phyloP scores from a whole-genome alignment of 768 basidiomycete genomes.

The Ramaria sp. region DNA sequence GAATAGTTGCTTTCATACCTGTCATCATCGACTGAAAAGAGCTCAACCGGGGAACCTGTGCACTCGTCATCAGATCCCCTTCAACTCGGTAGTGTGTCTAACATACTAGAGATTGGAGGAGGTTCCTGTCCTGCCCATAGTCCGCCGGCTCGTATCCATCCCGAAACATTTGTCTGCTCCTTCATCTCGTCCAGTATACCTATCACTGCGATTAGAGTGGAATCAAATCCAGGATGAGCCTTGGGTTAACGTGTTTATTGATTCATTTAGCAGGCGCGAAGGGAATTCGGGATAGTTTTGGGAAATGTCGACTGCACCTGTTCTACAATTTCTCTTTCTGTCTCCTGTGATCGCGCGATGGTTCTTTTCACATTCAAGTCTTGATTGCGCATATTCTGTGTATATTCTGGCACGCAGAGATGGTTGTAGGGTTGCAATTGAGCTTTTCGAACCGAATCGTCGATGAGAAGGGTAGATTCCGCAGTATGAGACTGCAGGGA shows the following conservation, averaged over 20 bases:
- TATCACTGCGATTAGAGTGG: constrained; percentile 51
- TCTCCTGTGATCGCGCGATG: not conserved
- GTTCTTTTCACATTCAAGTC: not conserved
- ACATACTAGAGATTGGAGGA: not conserved
- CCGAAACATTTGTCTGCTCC: constrained; percentile 50
- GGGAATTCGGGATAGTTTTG: too few relatives aligned
- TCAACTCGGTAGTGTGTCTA: not conserved
- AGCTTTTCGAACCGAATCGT: constrained; percentile 18
- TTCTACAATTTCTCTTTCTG: not conserved
- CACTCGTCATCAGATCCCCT: not conserved
- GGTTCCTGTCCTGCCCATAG: constrained; percentile 19
- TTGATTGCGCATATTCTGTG: not conserved
- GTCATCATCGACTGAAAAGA: not conserved
- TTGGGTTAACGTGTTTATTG: not conserved
- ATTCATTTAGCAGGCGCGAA: not conserved
- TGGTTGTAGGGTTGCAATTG: constrained; percentile 19
- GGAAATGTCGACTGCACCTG: not conserved
- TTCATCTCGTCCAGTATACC: constrained; percentile 55
- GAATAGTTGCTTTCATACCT: not conserved
- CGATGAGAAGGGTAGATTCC: constrained; percentile 18
- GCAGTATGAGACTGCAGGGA: constrained; percentile 7
- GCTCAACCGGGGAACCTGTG: not conserved
- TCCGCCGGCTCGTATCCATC: constrained; percentile 53
- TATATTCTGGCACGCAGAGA: constrained; percentile 13
- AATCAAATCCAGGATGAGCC: constrained; percentile 24